A percentile compares a stretch with the other conserved stretches of the same genome.
These are phyloP conservation scores for Urostyla sp. DNA, from an alignment of 73 alveolate species.

Conservation along the genomic window DNA sequence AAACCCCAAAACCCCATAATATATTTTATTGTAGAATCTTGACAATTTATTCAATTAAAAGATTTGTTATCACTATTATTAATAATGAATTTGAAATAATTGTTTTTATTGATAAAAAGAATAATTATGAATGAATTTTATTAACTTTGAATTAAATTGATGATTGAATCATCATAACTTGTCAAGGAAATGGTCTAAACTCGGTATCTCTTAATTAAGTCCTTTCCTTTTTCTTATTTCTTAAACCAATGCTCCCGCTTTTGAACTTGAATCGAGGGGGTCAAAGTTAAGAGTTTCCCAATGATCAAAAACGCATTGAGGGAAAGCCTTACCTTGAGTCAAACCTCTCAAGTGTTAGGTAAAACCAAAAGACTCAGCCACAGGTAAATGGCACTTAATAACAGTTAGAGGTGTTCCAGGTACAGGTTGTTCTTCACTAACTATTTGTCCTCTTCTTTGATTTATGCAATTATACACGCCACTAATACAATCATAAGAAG, in stretches of 20 bases:
- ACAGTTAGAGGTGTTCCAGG: constrained; percentile 91
- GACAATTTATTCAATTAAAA: no score
- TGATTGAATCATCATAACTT: no score
- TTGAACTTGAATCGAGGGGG: constrained; percentile 68
- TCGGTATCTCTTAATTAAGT: constrained; percentile 71
- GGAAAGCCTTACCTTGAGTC: constrained; percentile 99
- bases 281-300: constrained; percentile 82
- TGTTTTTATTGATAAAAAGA: no score
- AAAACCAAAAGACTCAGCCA: constrained; percentile 97
- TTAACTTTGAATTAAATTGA: no score
- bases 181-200: constrained; percentile 71
- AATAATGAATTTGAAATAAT: no score
- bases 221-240: constrained; percentile 77
- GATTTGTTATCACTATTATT: no score
- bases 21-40: no score
- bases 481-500: constrained; percentile 89
- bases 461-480: constrained; percentile 90
- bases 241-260: constrained; percentile 63
- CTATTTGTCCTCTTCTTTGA: constrained; percentile 92
- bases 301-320: constrained; percentile 96
- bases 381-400: constrained; percentile 95
- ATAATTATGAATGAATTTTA: no score
- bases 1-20: no score
- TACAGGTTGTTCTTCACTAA: constrained; percentile 88
- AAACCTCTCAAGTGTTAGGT: constrained; percentile 90